A percentile compares a stretch with the other conserved stretches of the same genome.
Evolutionary conservation across 208 protist species (phyloP).

Genomic region (Acanthamoeba royreba): DNA sequence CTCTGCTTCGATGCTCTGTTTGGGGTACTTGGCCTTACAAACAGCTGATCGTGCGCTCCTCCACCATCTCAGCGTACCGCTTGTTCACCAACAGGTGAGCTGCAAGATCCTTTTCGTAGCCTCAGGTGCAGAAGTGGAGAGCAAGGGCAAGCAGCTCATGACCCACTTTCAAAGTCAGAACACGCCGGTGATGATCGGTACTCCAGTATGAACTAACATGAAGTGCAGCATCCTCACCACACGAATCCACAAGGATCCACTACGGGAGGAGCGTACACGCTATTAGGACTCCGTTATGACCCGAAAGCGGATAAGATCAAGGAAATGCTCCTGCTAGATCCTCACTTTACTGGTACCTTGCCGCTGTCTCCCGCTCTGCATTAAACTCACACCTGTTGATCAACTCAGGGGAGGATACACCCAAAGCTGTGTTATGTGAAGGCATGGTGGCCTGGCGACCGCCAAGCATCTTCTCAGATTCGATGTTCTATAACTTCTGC

Average conservation of each 20-base stretch:
- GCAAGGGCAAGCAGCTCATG: constrained; percentile 19
- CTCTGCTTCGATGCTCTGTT: not conserved
- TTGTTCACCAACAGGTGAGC: not conserved
- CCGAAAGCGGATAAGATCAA: not conserved
- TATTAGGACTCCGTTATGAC: not conserved
- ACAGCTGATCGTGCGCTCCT: not conserved
- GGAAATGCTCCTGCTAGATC: not conserved
- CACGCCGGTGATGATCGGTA: constrained; percentile 5
- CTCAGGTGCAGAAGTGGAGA: not conserved
- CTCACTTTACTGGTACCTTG: not conserved
- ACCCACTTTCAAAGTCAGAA: not conserved
- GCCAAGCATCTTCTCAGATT: not conserved
- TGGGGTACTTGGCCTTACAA: not conserved
- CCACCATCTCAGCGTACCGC: not conserved
- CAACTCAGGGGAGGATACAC: not conserved
- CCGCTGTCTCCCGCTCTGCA: not conserved
- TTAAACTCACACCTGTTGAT: not conserved
- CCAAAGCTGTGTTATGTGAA: not conserved
- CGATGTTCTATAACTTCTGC: constrained; percentile 35
- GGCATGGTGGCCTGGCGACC: not conserved
- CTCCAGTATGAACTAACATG: not conserved
- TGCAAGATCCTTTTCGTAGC: constrained; percentile 13
- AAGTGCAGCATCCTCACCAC: not conserved
- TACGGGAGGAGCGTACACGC: not conserved
- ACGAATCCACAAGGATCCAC: not conserved